Base-by-base conservation (phyloP, 2,329 filamentous ascomycete genomes). In the Paracoccidioides lutzii region DNA sequence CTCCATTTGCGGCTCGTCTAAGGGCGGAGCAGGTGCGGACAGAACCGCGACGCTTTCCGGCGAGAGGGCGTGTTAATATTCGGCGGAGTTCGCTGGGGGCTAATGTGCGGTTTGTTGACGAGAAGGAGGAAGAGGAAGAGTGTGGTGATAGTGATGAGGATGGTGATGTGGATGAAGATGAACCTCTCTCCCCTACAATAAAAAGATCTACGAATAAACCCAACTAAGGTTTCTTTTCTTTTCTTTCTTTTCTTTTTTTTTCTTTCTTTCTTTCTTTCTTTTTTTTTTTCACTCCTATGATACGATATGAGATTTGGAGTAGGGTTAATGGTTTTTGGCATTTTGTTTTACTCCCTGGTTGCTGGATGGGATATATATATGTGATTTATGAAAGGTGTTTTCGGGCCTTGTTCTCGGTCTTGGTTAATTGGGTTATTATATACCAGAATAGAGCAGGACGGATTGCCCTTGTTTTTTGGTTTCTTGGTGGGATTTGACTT, bases 1-100 rank as follows among this genome's bases (percentile, higher is more conserved):
- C 73, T 32, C 72, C 73, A 12, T 75, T 75, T 56, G 71, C 73
- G 48, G 68, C 65, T 55, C 66, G 73, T 44, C 63, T 75, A 40
- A 58, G 63, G 51, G 65, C 64, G 32, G 38, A 50, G n/a, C 46
- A 60, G 55, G 75, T 65, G 53, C 74, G 69, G 57, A 74, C 60
- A 8, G 60, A 61, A 28, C 63, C 59, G 46, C 33, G 52, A 33
- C 61, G 52, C 50, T 55, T 57, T 22, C 22, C 22, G 49, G 57
- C 30, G 63, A 57, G 44, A 38, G 63, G 57, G 38, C 22, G 63
- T 57, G 44, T 64, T 58, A 55, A 66, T 63, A 32, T 56, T 61
- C n/a, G 64, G 63, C 50, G 61, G 37, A 67, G 59, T 52, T 66
- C 64, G 33, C 62, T 65, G 56, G 61, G 63, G 46, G 58, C 60